Percentiles rank a stretch among this genome's conserved stretches.
Evolutionary conservation across 148 eudicot genomes (phyloP).

Genomic region (Selenicereus undatus): DNA sequence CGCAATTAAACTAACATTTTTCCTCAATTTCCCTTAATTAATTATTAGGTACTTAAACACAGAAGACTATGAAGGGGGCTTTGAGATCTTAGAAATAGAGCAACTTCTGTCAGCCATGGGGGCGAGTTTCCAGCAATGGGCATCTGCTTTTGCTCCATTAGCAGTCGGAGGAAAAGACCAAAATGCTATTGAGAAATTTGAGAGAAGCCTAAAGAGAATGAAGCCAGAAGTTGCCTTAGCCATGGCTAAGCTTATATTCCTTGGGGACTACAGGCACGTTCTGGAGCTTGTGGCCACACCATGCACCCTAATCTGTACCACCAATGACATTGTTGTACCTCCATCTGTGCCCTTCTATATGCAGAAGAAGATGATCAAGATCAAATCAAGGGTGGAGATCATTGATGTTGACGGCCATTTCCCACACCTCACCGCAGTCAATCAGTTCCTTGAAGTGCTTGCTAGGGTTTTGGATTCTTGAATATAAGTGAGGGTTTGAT

Average conservation of each 20-base stretch:
- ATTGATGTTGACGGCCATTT: conserved; percentile 71
- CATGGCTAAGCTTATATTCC: conserved; percentile 62
- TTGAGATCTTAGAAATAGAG: conserved; percentile 49
- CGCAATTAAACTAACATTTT: neutral
- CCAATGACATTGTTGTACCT: conserved; percentile 63
- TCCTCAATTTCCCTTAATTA: neutral
- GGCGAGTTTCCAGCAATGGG: conserved; percentile 51
- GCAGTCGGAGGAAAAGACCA: conserved; percentile 48
- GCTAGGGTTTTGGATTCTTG: conserved; percentile 28
- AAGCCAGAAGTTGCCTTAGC: conserved; percentile 52
- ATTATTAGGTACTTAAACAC: conserved; percentile 52
- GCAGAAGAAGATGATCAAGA: conserved; percentile 49
- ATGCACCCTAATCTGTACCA: conserved; percentile 63
- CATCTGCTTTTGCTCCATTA: conserved; percentile 47
- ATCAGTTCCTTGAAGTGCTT: conserved; percentile 54
- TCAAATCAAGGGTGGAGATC: conserved; percentile 47
- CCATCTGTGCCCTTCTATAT: conserved; percentile 57
- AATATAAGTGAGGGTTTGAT: neutral
- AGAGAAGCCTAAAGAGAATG: conserved; percentile 49
- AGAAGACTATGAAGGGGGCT: conserved; percentile 90
- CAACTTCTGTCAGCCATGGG: conserved; percentile 56
- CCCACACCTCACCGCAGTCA: conserved; percentile 63
- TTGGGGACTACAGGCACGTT: conserved; percentile 50
- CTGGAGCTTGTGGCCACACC: conserved; percentile 59
- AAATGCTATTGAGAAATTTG: conserved; percentile 32